Base-by-base conservation (phyloP, 345 rosid genomes). In the Linum lewisii region DNA sequence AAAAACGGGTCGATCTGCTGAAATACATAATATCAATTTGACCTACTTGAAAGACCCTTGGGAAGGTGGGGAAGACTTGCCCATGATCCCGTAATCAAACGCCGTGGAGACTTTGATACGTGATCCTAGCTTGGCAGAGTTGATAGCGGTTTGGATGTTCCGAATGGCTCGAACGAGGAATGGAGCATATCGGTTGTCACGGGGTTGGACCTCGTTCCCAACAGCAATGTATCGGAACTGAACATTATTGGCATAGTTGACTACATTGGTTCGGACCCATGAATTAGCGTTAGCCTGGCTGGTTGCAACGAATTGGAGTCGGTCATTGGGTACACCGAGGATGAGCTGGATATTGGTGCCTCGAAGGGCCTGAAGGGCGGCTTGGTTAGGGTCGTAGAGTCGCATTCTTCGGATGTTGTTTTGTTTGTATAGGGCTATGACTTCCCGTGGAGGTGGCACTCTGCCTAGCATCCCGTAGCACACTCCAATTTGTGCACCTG, bases 41-140 rank as follows among this genome's bases (percentile, higher is more conserved):
- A 3, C 34, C 34, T 29, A 42, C 16, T 0, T 69, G 37, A 77
- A 70, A 1, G 19, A 0, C 11, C 71, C 73, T 1, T 5, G 13
- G 0, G 73, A 77, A 1, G 78, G 76, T 4, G 78, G 78, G 38
- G 6, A 73, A 22, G 73, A 58, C 4, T 7, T 25, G 6, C 58
- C 58, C 0, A 77, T 22, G 9, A 65, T 19, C 2, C 18, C 63
- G 0, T 56, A 47, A 16, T 53, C 50, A 7, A 73, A 16, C 0
- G 75, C 52, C 0, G 73, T 63, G 1, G 73, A 63, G 32, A 69
- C 73, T 21, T 63, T 63, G 45, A 53, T 53, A 2, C 25, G 56
- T 2, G n/a, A 13, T 8, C 34, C 51, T 21, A 68, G 34, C 36
- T 44, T 44, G 13, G 66, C 63, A 0, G 29, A 16, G 6, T 25